Base-by-base conservation (phyloP, 805 yeast species). In the Wickerhamiella musiphila region DNA sequence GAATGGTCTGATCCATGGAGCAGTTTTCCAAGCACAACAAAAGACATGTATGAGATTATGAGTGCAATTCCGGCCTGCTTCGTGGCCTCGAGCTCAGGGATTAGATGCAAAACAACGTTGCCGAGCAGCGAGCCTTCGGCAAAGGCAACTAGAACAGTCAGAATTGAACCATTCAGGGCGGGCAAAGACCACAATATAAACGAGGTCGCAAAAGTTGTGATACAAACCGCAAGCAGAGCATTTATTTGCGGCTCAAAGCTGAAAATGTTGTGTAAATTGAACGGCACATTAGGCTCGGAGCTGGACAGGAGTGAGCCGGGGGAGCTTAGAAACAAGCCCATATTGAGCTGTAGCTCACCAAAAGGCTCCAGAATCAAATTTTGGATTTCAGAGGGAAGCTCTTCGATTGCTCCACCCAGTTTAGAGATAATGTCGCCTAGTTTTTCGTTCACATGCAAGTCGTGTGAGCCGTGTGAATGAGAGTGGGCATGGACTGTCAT, bases 61-160 rank as follows among this genome's bases (percentile, higher is more conserved):
- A 76, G 63, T 12, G 12, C 23, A 18, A 67, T 68, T 7, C 63
- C 38, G 1, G 81, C 78, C 6, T 67, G 45, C 3, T 64, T 43
- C 16, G 61, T 55, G 35, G 65, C 65, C 13, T 68, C 72, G 32
- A 68, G 68, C 18, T 66, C 46, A 3, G 90, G 90, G 29, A 78
- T 52, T 36, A 78, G 47, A 50, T 78, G 90, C 27, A 77, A 49
- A 39, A 78, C 73, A 1, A 76, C 70, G 47, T 77, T 86, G 28
- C 86, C 86, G 22, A 78, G 53, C 23, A 78, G 55, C 1, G 84
- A 78, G 28, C 90, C 90, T 29, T 72, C 65, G 10, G 86, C 84
- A 54, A 78, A 76, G 28, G 79, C 60, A 1, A 76, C 78, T 34
- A 77, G 51, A 17, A 66, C 47, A 7, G 70, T 58, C 23, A 74